Percentiles rank a stretch among this genome's conserved stretches.
Evolutionary conservation across 23 red algal genomes (phyloP).

Genomic region (Gracilaria caudata): DNA sequence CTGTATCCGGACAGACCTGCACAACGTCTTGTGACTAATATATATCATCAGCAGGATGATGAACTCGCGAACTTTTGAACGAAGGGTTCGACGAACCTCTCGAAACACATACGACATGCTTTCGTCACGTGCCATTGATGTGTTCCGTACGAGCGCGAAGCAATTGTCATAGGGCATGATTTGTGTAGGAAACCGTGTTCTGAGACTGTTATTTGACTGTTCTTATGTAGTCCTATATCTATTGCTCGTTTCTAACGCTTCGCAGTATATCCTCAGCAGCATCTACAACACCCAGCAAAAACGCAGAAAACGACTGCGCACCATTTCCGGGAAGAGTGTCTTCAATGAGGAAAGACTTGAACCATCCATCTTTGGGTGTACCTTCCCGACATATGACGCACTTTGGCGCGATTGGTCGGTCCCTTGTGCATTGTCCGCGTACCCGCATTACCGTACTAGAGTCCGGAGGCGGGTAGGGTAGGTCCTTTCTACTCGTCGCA

Average conservation of each 20-base stretch:
- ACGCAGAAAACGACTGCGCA: conserved; percentile 60
- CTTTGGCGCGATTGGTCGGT: conserved; percentile 50
- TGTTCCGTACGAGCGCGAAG: not conserved
- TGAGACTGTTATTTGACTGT: not conserved
- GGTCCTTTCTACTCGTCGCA: conserved; percentile 3
- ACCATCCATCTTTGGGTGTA: conserved; percentile 65
- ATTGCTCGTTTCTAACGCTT: not conserved
- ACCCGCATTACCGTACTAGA: conserved; percentile 53
- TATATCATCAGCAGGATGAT: too few species aligned
- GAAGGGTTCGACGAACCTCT: too few species aligned
- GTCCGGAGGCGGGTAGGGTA: conserved; percentile 55
- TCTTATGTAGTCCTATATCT: not conserved
- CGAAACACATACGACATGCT: too few species aligned
- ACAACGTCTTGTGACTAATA: too few species aligned
- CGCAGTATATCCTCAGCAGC: conserved; percentile 35
- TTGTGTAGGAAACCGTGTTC: not conserved
- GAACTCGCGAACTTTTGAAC: too few species aligned
- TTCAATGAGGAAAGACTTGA: conserved; percentile 68
- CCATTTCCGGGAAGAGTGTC: conserved; percentile 24
- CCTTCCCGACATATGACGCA: conserved; percentile 47
- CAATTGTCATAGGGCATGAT: not conserved
- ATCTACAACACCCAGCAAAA: conserved; percentile 43
- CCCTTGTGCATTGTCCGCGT: conserved; percentile 20
- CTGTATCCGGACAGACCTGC: not conserved
- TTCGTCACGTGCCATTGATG: too few species aligned